Conservation (phyloP, 306 rosid genomes). For the Vicia faba region DNA sequence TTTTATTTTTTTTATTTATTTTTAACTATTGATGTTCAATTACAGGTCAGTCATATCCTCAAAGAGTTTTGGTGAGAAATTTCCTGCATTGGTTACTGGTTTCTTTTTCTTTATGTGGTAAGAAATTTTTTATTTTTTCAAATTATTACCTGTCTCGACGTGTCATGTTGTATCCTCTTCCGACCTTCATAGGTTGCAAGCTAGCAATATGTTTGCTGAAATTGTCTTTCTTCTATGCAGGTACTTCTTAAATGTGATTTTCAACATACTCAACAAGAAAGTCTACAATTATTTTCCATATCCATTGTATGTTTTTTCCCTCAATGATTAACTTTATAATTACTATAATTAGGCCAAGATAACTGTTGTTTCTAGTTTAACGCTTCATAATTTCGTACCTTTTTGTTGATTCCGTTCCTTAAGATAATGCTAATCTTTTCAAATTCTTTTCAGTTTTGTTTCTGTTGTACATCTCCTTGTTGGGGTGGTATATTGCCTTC, state of each 20-base stretch:
- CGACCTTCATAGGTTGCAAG: background rate
- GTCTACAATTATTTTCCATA: slow-evolving; percentile 31
- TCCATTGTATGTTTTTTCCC: slow-evolving; percentile 20
- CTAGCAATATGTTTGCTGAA: slow-evolving; percentile 4
- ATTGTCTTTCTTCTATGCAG: slow-evolving; percentile 10
- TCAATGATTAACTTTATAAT: background rate
- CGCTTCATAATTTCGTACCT: background rate
- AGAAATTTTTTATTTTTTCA: background rate
- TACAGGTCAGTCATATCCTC: slow-evolving; percentile 21
- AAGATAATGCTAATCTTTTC: background rate
- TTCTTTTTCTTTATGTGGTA: slow-evolving; percentile 32
- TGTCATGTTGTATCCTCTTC: no score
- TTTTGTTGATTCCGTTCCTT: background rate
- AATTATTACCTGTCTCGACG: no score
- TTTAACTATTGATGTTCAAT: background rate
- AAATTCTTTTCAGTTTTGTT: slow-evolving; percentile 16
- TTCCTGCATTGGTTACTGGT: slow-evolving; percentile 31
- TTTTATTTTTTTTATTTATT: background rate
- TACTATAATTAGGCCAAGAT: background rate
- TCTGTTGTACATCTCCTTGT: slow-evolving; percentile 26
- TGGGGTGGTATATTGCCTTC: slow-evolving; percentile 21
- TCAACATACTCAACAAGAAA: slow-evolving; percentile 29
- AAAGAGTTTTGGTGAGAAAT: slow-evolving; percentile 23
- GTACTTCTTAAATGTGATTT: slow-evolving; percentile 29
- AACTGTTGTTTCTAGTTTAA: slow-evolving; percentile 3